Percentiles rank a stretch among this genome's conserved stretches.
These are phyloP conservation scores for Cladorrhinum sp. DNA, from an alignment of 2,329 filamentous ascomycete genomes.

Conservation along the genomic window DNA sequence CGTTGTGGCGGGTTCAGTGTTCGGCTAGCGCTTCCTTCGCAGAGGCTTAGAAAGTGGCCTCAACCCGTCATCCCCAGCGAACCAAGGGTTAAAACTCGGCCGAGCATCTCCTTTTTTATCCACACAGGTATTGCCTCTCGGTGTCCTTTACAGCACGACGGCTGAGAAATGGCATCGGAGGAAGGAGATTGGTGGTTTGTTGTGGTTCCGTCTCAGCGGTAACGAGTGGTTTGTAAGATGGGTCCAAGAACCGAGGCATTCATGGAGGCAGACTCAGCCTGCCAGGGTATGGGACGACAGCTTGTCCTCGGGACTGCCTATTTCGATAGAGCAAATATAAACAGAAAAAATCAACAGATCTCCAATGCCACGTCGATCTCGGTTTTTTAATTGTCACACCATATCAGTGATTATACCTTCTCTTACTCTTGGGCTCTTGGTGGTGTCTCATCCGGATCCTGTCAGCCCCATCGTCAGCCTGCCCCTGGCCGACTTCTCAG, in stretches of 20 bases:
- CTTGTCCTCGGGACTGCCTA: not conserved
- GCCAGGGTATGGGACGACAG: not conserved
- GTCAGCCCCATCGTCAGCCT: not conserved
- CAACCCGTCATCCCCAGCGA: not conserved
- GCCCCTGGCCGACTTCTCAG: not conserved
- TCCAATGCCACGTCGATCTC: not conserved
- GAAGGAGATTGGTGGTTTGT: not conserved
- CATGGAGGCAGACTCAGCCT: not conserved
- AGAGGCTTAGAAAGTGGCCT: not conserved
- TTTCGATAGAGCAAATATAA: not conserved
- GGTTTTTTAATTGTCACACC: not conserved
- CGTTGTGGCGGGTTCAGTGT: not conserved
- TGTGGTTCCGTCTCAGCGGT: not conserved
- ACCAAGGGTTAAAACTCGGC: not conserved
- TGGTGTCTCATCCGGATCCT: not conserved
- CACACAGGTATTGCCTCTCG: not conserved
- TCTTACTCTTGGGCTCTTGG: too few relatives aligned
- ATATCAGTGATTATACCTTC: too few relatives aligned
- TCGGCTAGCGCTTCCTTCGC: not conserved
- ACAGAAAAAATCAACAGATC: not conserved
- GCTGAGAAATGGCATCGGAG: not conserved
- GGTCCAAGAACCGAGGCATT: not conserved
- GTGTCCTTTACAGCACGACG: not conserved
- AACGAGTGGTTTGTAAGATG: not conserved
- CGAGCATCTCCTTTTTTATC: not conserved